Conservation (phyloP, 177 flowering plant genomes). For the Vitis hybrid region DNA sequence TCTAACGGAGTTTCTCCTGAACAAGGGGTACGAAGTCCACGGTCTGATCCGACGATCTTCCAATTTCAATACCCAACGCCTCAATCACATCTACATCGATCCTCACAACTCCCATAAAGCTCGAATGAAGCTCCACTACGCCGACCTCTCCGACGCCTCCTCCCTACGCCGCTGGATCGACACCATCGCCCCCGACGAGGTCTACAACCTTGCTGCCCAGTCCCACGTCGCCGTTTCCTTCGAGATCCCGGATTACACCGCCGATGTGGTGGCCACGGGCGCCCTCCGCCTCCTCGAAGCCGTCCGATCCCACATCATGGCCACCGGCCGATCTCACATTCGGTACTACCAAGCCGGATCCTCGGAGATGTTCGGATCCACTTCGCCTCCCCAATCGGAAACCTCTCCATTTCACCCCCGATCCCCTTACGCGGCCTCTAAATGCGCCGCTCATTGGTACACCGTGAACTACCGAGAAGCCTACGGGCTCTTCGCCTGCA, state of each 20-base stretch:
- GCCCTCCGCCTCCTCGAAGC: constrained; percentile 92
- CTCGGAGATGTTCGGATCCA: constrained; percentile 95
- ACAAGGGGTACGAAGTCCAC: constrained; percentile 83
- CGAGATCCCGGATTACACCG: constrained; percentile 96
- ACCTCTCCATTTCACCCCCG: constrained; percentile 85
- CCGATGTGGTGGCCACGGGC: constrained; percentile 95
- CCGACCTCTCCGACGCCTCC: constrained; percentile 91
- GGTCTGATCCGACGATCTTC: constrained; percentile 95
- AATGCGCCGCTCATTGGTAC: constrained; percentile 98
- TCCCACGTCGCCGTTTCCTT: constrained; percentile 98
- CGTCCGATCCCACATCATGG: constrained; percentile 75
- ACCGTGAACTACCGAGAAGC: constrained; percentile 95
- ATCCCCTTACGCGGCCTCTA: constrained; percentile 90
- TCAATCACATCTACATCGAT: constrained; percentile 96
- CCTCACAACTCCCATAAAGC: constrained; percentile 87
- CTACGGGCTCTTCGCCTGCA: constrained; percentile 81
- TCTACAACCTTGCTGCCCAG: constrained; percentile 96
- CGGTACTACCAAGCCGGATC: constrained; percentile 93
- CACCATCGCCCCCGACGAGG: constrained; percentile 76
- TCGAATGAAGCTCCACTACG: constrained; percentile 89
- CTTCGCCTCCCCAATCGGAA: constrained; percentile 91
- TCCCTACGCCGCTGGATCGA: constrained; percentile 97
- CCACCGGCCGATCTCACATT: constrained; percentile 58
- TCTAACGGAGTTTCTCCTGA: constrained; percentile 85
- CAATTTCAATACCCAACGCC: constrained; percentile 94